phyloP scores from a whole-genome alignment of 1,139 yeast species.

The Pichia sp. region DNA sequence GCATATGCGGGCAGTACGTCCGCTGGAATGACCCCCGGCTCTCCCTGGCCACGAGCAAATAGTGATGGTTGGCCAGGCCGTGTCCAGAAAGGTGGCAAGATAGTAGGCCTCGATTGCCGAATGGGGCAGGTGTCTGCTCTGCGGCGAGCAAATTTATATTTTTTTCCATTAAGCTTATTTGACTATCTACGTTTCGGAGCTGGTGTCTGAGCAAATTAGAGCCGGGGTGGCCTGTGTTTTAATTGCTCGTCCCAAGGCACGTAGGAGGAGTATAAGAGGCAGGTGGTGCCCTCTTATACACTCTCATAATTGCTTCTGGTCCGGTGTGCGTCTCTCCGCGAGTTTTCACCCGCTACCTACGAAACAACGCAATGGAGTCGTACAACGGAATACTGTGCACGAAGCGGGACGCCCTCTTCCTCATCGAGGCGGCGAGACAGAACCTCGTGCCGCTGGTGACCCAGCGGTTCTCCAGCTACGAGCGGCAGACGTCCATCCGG shows the following conservation, averaged over 20 bases:
- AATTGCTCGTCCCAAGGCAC: too few relatives aligned
- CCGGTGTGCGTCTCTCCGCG: too few relatives aligned
- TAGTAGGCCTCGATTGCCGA: neutral
- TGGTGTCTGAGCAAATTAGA: constrained; percentile 2
- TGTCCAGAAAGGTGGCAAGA: neutral
- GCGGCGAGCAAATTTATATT: neutral
- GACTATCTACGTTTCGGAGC: neutral
- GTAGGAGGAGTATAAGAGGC: too few relatives aligned
- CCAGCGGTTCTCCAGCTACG: constrained; percentile 55
- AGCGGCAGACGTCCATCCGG: constrained; percentile 44
- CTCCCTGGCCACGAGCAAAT: neutral
- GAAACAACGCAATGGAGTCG: constrained; percentile 42
- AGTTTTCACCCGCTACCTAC: too few relatives aligned
- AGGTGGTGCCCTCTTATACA: too few relatives aligned
- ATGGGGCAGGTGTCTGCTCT: neutral
- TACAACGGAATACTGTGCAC: constrained; percentile 57
- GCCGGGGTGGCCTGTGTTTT: too few relatives aligned
- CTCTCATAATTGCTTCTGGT: too few relatives aligned
- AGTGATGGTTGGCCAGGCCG: neutral
- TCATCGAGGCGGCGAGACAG: constrained; percentile 60
- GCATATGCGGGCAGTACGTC: constrained; percentile 57
- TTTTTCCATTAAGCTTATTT: neutral
- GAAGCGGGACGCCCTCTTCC: constrained; percentile 57
- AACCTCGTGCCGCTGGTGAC: constrained; percentile 55
- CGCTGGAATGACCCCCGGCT: constrained; percentile 48